Conservation (phyloP, 805 yeast species). For the Saturnispora zaruensis region DNA sequence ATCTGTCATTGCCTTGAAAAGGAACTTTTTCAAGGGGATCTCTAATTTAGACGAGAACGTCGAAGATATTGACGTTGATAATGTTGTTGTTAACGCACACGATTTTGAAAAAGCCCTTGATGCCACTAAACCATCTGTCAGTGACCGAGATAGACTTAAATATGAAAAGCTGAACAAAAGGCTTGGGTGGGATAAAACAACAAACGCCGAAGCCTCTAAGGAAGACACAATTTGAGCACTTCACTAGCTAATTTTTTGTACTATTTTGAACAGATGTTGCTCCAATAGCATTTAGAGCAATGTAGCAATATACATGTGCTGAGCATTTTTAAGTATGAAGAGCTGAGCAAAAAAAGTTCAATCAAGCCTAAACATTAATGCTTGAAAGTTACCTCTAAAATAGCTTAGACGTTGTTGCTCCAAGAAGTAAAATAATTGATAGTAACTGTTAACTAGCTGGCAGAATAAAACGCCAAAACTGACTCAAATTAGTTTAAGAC, state of each 20-base stretch:
- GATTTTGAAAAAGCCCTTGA: slow-evolving; percentile 69
- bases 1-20: slow-evolving; percentile 79
- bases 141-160: slow-evolving; percentile 70
- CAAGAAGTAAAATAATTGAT: too few species aligned
- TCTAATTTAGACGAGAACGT: slow-evolving; percentile 38
- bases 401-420: too few species aligned
- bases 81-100: slow-evolving; percentile 45
- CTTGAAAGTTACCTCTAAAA: too few species aligned
- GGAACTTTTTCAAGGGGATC: slow-evolving; percentile 51
- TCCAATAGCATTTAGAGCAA: too few species aligned
- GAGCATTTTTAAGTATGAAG: background rate
- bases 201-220: background rate
- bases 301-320: background rate
- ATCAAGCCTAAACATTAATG: too few species aligned
- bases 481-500: background rate
- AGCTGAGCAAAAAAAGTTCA: too few species aligned
- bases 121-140: slow-evolving; percentile 81
- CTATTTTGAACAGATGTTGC: background rate
- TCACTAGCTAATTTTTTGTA: background rate
- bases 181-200: slow-evolving; percentile 57
- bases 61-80: slow-evolving; percentile 18
- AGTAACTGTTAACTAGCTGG: too few species aligned
- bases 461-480: background rate
- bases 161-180: slow-evolving; percentile 67
- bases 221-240: slow-evolving; percentile 6